Percentiles rank a stretch among this genome's conserved stretches.
These are phyloP conservation scores for Pichia thaimueangensis DNA, from an alignment of 805 yeast genomes.

Conservation along the genomic window DNA sequence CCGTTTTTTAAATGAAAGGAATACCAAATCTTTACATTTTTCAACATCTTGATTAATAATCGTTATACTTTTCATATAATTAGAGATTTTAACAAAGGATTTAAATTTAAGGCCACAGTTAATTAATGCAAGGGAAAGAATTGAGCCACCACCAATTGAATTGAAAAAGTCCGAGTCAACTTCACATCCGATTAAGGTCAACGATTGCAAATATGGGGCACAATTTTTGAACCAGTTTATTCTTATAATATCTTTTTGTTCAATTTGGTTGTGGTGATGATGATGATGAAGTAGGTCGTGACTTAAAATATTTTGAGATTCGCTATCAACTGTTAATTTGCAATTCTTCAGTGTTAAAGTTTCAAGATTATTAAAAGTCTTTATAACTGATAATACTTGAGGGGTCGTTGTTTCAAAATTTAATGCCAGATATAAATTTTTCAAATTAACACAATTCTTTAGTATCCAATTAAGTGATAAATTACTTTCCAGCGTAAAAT, in stretches of 20 bases:
- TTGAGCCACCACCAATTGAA: background rate
- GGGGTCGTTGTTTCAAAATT: conserved; percentile 4
- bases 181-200: conserved; percentile 19
- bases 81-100: conserved; percentile 16
- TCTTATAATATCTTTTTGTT: no score
- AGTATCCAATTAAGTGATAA: conserved; percentile 12
- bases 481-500: conserved; percentile 4
- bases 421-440: conserved; percentile 13
- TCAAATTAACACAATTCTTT: conserved; percentile 8
- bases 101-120: conserved; percentile 20
- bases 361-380: background rate
- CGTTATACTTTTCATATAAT: conserved; percentile 13
- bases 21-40: conserved; percentile 15
- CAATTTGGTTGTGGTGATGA: no score
- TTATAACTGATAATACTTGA: background rate
- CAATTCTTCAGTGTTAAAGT: conserved; percentile 4
- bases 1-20: conserved; percentile 4
- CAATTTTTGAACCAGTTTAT: no score
- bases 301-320: background rate
- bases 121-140: conserved; percentile 12
- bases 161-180: conserved; percentile 13
- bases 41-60: conserved; percentile 16
- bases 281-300: no score
- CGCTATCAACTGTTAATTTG: background rate
- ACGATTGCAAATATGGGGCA: conserved; percentile 9